Percentiles rank a stretch among this genome's conserved stretches.
phyloP scores from a whole-genome alignment of 1,139 yeast species.

The Suhomyces bolitotheri region DNA sequence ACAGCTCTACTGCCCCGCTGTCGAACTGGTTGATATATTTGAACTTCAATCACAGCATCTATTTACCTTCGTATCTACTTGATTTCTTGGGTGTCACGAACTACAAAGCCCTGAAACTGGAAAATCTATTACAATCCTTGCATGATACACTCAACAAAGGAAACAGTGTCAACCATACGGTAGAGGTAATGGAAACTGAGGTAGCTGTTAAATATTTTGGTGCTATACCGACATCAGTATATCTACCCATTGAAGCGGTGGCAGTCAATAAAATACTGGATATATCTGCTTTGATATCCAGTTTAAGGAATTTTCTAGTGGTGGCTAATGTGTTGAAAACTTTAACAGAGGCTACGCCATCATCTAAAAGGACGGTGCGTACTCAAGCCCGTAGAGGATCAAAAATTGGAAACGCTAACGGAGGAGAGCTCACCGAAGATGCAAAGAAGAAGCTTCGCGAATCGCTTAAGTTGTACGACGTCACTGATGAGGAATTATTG shows the following conservation, averaged over 20 bases:
- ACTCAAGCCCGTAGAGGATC: constrained; percentile 14
- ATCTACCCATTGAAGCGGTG: constrained; percentile 25
- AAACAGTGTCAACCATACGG: constrained; percentile 13
- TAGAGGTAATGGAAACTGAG: constrained; percentile 1
- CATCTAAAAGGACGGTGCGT: not conserved
- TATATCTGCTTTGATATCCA: constrained; percentile 28
- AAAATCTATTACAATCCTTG: constrained; percentile 11
- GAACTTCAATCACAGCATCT: constrained; percentile 26
- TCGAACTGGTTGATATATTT: constrained; percentile 24
- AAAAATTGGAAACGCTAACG: constrained; percentile 6
- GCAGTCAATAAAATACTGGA: constrained; percentile 26
- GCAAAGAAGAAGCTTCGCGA: constrained; percentile 35
- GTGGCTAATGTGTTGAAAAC: constrained; percentile 23
- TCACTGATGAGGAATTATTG: constrained; percentile 42
- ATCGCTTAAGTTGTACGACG: constrained; percentile 38
- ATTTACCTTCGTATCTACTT: constrained; percentile 29
- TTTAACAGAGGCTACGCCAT: constrained; percentile 2
- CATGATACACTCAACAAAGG: constrained; percentile 24
- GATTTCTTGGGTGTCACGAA: constrained; percentile 31
- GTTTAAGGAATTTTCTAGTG: constrained; percentile 34
- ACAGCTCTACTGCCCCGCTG: constrained; percentile 3
- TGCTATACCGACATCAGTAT: constrained; percentile 11
- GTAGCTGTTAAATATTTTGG: constrained; percentile 9
- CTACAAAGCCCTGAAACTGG: constrained; percentile 12
- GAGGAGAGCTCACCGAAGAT: constrained; percentile 21